Evolutionary conservation across 352 stramenopile genomes (phyloP).

Genomic region (Phytopythium aichiense): DNA sequence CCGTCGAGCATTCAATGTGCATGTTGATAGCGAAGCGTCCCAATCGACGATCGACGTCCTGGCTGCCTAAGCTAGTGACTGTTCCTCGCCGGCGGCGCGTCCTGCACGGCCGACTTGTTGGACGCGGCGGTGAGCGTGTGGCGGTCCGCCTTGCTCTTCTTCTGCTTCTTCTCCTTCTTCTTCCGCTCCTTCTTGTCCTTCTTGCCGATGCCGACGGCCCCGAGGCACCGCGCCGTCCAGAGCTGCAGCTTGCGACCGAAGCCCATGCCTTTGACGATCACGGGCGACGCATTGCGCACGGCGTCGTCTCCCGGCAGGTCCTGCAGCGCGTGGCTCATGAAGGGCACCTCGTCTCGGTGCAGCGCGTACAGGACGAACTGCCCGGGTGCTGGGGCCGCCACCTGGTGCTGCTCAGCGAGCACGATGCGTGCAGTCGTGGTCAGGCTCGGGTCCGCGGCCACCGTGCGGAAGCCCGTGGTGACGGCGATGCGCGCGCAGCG

Average conservation of each 20-base stretch:
- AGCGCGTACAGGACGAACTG: conserved; percentile 47
- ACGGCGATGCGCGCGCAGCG: conserved; percentile 34
- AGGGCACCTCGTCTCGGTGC: conserved; percentile 63
- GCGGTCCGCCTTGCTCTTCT: not conserved
- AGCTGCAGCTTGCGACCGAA: conserved; percentile 23
- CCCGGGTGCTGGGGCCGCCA: conserved; percentile 9
- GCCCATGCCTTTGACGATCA: conserved; percentile 53
- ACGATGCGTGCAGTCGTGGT: conserved; percentile 37
- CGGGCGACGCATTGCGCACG: conserved; percentile 19
- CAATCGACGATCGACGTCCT: not conserved
- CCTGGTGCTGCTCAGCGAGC: conserved; percentile 20
- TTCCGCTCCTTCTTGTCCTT: not conserved
- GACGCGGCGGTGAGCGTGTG: not conserved
- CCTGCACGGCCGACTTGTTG: conserved; percentile 4
- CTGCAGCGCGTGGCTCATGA: conserved; percentile 40
- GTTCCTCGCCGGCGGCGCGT: not conserved
- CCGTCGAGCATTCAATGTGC: not conserved
- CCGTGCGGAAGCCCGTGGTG: conserved; percentile 39
- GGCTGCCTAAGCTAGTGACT: conserved; percentile 1
- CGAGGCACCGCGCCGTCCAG: conserved; percentile 22
- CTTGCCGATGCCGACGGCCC: conserved; percentile 19
- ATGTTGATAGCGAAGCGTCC: not conserved
- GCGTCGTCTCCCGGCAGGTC: conserved; percentile 26
- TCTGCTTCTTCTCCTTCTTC: not conserved
- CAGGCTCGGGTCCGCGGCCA: conserved; percentile 30